These are phyloP conservation scores for Suillus paluster DNA, from an alignment of 768 basidiomycete species.

Conservation along the genomic window DNA sequence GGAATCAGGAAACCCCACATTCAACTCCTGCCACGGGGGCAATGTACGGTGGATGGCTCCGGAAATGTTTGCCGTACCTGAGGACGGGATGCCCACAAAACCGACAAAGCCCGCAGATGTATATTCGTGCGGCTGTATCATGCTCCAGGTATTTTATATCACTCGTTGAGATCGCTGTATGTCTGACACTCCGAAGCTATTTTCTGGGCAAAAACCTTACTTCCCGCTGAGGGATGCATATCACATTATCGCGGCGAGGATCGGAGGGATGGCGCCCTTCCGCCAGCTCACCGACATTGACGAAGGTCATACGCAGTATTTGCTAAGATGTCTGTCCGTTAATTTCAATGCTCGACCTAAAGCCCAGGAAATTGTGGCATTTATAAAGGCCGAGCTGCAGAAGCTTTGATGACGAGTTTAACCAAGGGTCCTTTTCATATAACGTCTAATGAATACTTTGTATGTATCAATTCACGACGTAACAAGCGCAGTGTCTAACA, in stretches of 20 bases:
- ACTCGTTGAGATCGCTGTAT: background rate
- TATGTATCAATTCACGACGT: background rate
- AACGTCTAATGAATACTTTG: background rate
- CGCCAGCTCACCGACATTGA: background rate
- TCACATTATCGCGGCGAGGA: background rate
- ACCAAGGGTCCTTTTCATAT: background rate
- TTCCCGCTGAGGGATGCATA: accelerated
- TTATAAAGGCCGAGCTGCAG: background rate
- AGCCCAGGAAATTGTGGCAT: background rate
- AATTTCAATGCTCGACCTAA: background rate
- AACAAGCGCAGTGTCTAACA: background rate
- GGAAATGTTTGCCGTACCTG: constrained; percentile 33
- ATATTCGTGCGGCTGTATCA: constrained; percentile 47
- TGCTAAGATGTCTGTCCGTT: background rate
- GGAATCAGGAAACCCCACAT: constrained; percentile 13
- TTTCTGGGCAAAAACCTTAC: background rate
- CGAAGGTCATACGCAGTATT: background rate
- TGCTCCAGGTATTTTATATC: constrained; percentile 22
- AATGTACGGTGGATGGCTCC: constrained; percentile 47
- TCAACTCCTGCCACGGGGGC: constrained; percentile 26
- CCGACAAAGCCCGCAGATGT: constrained; percentile 36
- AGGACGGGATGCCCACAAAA: constrained; percentile 8
- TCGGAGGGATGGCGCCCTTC: background rate
- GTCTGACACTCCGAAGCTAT: background rate
- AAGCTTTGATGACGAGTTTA: background rate